phyloP scores from a whole-genome alignment of 192 early-diverging fungal species.

The Coemansia pectinata region DNA sequence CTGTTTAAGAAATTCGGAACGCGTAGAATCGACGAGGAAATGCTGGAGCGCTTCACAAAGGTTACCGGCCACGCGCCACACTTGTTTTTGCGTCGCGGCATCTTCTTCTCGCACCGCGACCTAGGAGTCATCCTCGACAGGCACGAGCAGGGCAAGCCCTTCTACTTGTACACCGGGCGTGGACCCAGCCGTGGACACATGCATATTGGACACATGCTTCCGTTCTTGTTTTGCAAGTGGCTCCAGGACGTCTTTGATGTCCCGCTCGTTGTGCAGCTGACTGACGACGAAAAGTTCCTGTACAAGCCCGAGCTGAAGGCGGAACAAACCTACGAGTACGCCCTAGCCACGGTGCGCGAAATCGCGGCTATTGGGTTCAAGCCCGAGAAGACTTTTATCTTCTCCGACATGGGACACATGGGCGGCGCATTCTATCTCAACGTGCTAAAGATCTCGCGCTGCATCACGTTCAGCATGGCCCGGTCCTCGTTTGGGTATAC shows the following conservation, averaged over 20 bases:
- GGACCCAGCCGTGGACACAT: constrained; percentile 90
- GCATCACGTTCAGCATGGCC: constrained; percentile 81
- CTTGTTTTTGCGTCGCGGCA: constrained; percentile 79
- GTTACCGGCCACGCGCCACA: constrained; percentile 86
- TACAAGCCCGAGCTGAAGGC: constrained; percentile 88
- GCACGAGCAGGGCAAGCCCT: constrained; percentile 95
- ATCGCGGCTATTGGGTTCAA: constrained; percentile 96
- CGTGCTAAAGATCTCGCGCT: constrained; percentile 82
- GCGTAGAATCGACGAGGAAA: constrained; percentile 67
- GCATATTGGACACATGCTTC: constrained; percentile 97
- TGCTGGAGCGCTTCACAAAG: constrained; percentile 78
- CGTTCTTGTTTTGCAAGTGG: constrained; percentile 97
- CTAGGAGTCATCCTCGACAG: constrained; percentile 81
- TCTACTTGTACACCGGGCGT: constrained; percentile 97
- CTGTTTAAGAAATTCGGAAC: constrained; percentile 90
- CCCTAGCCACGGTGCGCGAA: constrained; percentile 82
- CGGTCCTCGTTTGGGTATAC: constrained; percentile 91
- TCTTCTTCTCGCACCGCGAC: constrained; percentile 96
- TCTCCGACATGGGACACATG: constrained; percentile 88
- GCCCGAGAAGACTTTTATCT: constrained; percentile 95
- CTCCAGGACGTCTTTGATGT: constrained; percentile 96
- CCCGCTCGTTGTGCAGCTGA: constrained; percentile 94
- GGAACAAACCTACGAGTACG: constrained; percentile 75
- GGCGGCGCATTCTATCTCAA: constrained; percentile 95
- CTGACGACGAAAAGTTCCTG: constrained; percentile 98